A percentile compares a stretch with the other conserved stretches of the same genome.
These are phyloP conservation scores for Cordia subcordata DNA, from an alignment of 257 asterid species.

Conservation along the genomic window DNA sequence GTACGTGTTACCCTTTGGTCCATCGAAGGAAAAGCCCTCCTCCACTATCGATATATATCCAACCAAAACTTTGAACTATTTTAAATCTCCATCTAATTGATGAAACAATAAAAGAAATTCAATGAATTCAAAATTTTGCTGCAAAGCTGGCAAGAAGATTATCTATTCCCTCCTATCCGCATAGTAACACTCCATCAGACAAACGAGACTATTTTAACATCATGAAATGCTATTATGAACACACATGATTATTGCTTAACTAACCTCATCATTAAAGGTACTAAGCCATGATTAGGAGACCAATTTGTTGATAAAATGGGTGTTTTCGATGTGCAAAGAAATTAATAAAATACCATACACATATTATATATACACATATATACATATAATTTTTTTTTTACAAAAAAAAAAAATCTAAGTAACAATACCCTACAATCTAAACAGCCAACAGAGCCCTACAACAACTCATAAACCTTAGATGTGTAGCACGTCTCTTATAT, in stretches of 20 bases:
- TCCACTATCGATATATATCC: no score
- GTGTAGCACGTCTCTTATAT: no score
- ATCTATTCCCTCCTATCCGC: slow-evolving; percentile 27
- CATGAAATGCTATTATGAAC: neutral
- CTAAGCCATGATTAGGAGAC: slow-evolving; percentile 22
- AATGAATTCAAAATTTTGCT: neutral
- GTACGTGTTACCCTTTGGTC: slow-evolving; percentile 8
- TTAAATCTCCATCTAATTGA: neutral
- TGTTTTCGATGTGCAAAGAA: neutral
- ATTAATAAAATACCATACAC: neutral
- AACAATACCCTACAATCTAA: no score
- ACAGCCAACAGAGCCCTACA: no score
- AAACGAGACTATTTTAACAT: slow-evolving; percentile 10
- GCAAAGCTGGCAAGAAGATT: slow-evolving; percentile 5
- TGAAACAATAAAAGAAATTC: neutral
- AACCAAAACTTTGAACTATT: neutral
- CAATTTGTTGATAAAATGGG: slow-evolving; percentile 10
- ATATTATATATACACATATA: no score
- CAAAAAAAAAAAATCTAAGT: no score
- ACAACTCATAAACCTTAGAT: no score
- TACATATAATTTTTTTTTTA: no score
- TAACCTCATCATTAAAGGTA: slow-evolving; percentile 26
- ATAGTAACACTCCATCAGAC: slow-evolving; percentile 28
- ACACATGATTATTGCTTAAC: slow-evolving; percentile 11
- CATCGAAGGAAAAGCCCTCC: neutral